These are phyloP conservation scores for Fusarium nodosum DNA, from an alignment of 2,329 filamentous ascomycete genomes.

Conservation along the genomic window DNA sequence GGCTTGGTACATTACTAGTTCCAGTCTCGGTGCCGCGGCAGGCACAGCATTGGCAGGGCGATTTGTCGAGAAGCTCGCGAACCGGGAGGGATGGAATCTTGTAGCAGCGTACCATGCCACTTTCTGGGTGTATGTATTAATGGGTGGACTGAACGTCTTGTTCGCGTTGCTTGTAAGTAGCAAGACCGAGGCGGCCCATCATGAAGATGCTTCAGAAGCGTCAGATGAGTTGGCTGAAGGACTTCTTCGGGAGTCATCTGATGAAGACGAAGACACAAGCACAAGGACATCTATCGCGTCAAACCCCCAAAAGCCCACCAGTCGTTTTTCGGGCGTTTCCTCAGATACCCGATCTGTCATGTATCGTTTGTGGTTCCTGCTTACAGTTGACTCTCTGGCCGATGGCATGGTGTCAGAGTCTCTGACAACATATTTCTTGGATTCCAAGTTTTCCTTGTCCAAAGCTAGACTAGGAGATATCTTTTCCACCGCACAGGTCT, in stretches of 20 bases:
- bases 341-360: constrained; percentile 68
- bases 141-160: constrained; percentile 66
- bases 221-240: constrained; percentile 44
- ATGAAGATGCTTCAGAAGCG: constrained; percentile 41
- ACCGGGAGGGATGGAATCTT: constrained; percentile 62
- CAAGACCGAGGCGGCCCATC: constrained; percentile 64
- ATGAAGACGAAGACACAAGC: constrained; percentile 26
- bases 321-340: constrained; percentile 68
- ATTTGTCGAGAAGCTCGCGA: constrained; percentile 63
- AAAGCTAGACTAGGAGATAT: constrained; percentile 73
- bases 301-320: constrained; percentile 41
- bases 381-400: constrained; percentile 73
- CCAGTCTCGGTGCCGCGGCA: constrained; percentile 67
- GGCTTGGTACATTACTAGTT: constrained; percentile 73
- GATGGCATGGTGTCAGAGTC: constrained; percentile 74
- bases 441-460: constrained; percentile 66
- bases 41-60: constrained; percentile 67
- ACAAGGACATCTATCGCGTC: constrained; percentile 15
- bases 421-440: constrained; percentile 70
- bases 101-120: constrained; percentile 68
- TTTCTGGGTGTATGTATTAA: constrained; percentile 70
- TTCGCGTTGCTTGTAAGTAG: constrained; percentile 62
- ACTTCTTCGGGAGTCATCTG: constrained; percentile 44
- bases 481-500: constrained; percentile 66
- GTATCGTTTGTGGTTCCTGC: constrained; percentile 74